phyloP scores from a whole-genome alignment of 805 yeast genomes.

The Jamesozyma jinghongensis region DNA sequence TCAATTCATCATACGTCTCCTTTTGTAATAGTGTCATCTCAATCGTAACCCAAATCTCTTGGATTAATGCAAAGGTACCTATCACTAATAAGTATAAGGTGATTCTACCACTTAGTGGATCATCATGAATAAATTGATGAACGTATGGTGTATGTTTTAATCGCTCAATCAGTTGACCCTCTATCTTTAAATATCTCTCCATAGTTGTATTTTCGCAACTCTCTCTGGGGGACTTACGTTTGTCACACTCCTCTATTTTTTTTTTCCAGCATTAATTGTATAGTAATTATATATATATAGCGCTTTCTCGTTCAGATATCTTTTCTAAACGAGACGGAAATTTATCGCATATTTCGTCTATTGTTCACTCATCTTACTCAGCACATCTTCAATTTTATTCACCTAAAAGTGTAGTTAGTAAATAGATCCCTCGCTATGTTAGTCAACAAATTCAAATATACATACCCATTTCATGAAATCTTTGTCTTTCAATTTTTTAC shows the following conservation, averaged over 20 bases:
- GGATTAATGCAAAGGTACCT: conserved; percentile 27
- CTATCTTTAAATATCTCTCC: conserved; percentile 16
- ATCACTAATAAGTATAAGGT: conserved; percentile 25
- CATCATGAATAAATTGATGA: conserved; percentile 21
- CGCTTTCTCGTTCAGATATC: background rate
- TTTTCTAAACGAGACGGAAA: background rate
- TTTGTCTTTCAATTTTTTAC: conserved; percentile 18
- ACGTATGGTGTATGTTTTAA: conserved; percentile 14
- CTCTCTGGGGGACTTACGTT: no score
- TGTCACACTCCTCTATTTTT: no score
- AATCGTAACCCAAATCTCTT: conserved; percentile 27
- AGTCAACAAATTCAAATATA: background rate
- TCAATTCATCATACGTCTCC: conserved; percentile 27
- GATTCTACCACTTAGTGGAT: conserved; percentile 26
- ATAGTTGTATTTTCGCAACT: background rate
- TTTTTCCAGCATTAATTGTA: background rate
- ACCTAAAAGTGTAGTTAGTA: no score
- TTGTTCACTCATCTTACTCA: conserved; percentile 1
- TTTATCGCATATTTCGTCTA: background rate
- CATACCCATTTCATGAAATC: conserved; percentile 26
- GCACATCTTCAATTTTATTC: conserved; percentile 9
- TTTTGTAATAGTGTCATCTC: conserved; percentile 29
- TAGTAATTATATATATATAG: background rate
- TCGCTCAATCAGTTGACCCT: conserved; percentile 11
- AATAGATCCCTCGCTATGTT: no score